Conservation (phyloP, 768 basidiomycete genomes). For the Macrolepiota albuminosa region DNA sequence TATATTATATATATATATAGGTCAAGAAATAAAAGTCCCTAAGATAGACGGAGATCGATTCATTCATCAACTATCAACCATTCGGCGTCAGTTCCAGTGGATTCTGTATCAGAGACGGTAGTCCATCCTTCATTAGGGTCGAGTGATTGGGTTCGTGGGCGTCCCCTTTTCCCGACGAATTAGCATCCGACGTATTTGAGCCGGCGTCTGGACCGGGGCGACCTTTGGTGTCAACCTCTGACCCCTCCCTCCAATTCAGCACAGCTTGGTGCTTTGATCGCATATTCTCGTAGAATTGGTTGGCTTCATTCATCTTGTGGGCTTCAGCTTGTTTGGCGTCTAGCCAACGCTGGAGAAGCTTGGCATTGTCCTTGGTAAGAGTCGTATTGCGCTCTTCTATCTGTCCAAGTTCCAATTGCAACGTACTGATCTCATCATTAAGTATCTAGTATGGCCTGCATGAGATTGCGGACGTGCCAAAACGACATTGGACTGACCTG, state of each 20-base stretch:
- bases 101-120: slow-evolving; percentile 63
- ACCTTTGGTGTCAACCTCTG: slow-evolving; percentile 18
- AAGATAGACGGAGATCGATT: slow-evolving; percentile 26
- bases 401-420: slow-evolving; percentile 87
- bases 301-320: slow-evolving; percentile 93
- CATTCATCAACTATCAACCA: slow-evolving; percentile 70
- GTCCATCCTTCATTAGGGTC: slow-evolving; percentile 66
- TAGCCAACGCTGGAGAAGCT: slow-evolving; percentile 93
- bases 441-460: slow-evolving; percentile 53
- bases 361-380: slow-evolving; percentile 91
- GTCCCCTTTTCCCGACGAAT: slow-evolving; percentile 68
- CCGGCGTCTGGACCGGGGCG: slow-evolving; percentile 22
- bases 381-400: slow-evolving; percentile 82
- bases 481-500: slow-evolving; percentile 53
- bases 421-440: slow-evolving; percentile 91
- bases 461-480: slow-evolving; percentile 1
- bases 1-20: slow-evolving; percentile 11
- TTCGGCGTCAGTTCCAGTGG: slow-evolving; percentile 84
- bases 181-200: slow-evolving; percentile 28
- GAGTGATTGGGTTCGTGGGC: slow-evolving; percentile 41
- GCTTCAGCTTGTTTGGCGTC: slow-evolving; percentile 92
- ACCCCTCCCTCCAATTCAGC: slow-evolving; percentile 49
- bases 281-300: slow-evolving; percentile 86
- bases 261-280: slow-evolving; percentile 66
- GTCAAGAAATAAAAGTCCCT: slow-evolving; percentile 21